A percentile compares a stretch with the other conserved stretches of the same genome.
These are phyloP conservation scores for Lathyrus oleraceus DNA, from an alignment of 306 rosid species.

Conservation along the genomic window DNA sequence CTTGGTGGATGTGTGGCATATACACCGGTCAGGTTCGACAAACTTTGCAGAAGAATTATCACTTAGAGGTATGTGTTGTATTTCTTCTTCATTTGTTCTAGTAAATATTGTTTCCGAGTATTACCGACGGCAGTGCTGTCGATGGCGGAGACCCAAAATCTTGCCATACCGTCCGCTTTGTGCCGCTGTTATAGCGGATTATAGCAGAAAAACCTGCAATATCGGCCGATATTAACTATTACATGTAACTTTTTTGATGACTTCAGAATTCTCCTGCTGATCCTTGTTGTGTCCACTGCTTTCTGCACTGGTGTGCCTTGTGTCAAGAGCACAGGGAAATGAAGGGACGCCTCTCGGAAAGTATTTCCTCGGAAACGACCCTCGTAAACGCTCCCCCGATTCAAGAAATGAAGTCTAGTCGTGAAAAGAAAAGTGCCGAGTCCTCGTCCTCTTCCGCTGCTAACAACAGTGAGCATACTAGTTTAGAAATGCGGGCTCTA, in stretches of 20 bases:
- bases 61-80: constrained; percentile 52
- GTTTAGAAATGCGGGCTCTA: constrained; percentile 76
- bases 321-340: constrained; percentile 98
- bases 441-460: constrained; percentile 50
- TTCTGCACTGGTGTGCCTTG: constrained; percentile 92
- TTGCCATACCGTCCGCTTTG: too few species aligned
- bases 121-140: not conserved
- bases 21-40: constrained; percentile 74
- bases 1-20: constrained; percentile 90
- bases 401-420: constrained; percentile 79
- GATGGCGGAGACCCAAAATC: too few species aligned
- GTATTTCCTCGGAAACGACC: constrained; percentile 55
- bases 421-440: constrained; percentile 43
- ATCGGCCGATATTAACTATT: too few species aligned
- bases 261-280: constrained; percentile 82
- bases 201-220: too few species aligned
- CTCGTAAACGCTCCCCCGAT: constrained; percentile 73
- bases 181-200: too few species aligned
- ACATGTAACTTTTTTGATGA: too few species aligned
- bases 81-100: constrained; percentile 17
- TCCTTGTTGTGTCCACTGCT: constrained; percentile 95
- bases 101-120: constrained; percentile 19
- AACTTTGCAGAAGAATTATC: constrained; percentile 67
- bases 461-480: constrained; percentile 44
- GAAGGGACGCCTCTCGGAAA: constrained; percentile 75